Conservation (phyloP, 768 basidiomycete genomes). For the Tricholoma sp. region DNA sequence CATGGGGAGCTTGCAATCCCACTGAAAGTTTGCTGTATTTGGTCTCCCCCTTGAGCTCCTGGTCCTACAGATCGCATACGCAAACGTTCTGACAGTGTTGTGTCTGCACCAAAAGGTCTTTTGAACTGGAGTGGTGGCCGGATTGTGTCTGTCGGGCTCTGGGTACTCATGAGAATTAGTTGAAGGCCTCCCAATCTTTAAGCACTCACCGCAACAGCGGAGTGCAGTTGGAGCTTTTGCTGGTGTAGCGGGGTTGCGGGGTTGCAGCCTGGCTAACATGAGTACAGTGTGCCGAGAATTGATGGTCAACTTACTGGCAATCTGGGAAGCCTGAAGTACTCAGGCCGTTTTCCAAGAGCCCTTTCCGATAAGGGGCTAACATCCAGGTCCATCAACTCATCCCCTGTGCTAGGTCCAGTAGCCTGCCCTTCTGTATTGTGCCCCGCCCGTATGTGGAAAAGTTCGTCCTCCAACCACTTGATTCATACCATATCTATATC, state of each 20-base stretch:
- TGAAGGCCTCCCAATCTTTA: background rate
- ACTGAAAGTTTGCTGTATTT: background rate
- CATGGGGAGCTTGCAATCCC: no score
- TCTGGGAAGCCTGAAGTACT: background rate
- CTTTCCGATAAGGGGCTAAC: background rate
- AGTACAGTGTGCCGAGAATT: background rate
- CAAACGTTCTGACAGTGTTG: background rate
- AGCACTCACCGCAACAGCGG: background rate
- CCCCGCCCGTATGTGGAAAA: background rate
- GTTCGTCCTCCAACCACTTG: background rate
- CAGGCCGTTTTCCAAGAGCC: background rate
- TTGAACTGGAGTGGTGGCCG: background rate
- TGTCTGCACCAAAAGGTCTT: conserved; percentile 1
- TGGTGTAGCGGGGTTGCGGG: background rate
- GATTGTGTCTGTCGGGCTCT: background rate
- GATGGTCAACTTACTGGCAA: background rate
- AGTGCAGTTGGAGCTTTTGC: background rate
- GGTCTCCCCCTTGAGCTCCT: background rate
- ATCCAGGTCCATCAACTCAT: background rate
- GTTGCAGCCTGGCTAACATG: background rate
- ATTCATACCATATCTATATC: background rate
- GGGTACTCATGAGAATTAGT: background rate
- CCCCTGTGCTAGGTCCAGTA: background rate
- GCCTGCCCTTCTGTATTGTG: background rate
- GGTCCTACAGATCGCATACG: background rate